These are phyloP conservation scores for Trebouxia sp. DNA, from an alignment of 139 green algal genomes.

Conservation along the genomic window DNA sequence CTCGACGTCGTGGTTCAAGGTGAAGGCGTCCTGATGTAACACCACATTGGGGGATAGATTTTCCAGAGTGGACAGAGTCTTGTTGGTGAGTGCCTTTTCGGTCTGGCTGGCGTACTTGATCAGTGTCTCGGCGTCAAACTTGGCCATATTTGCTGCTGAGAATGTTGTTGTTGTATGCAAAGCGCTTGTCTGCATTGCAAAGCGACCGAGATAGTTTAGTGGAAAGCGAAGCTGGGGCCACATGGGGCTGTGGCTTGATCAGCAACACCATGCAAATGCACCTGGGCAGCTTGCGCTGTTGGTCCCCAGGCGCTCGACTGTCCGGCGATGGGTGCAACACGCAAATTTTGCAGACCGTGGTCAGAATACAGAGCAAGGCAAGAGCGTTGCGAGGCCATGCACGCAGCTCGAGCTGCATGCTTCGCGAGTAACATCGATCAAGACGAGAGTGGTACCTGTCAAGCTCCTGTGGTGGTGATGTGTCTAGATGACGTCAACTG, in stretches of 20 bases:
- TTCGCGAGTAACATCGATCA: not conserved
- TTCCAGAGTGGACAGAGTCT: not conserved
- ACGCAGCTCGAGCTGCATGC: not conserved
- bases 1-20: not conserved
- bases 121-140: not conserved
- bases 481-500: too few species aligned
- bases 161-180: not conserved
- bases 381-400: not conserved
- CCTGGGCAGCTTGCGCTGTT: slow-evolving; percentile 2
- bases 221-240: too few species aligned
- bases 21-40: not conserved
- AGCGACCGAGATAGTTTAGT: too few species aligned
- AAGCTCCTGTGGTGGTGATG: not conserved
- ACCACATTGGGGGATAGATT: not conserved
- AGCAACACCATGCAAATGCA: not conserved
- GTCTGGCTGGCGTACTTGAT: not conserved
- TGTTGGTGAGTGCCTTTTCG: not conserved
- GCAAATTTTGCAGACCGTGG: too few species aligned
- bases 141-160: not conserved
- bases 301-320: not conserved
- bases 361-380: not conserved
- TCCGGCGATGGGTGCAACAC: too few species aligned
- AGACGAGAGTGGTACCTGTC: not conserved
- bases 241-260: too few species aligned
- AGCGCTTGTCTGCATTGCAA: not conserved